Base-by-base conservation (phyloP, 2,329 filamentous ascomycete species). In the Coniochaeta pulveracea region DNA sequence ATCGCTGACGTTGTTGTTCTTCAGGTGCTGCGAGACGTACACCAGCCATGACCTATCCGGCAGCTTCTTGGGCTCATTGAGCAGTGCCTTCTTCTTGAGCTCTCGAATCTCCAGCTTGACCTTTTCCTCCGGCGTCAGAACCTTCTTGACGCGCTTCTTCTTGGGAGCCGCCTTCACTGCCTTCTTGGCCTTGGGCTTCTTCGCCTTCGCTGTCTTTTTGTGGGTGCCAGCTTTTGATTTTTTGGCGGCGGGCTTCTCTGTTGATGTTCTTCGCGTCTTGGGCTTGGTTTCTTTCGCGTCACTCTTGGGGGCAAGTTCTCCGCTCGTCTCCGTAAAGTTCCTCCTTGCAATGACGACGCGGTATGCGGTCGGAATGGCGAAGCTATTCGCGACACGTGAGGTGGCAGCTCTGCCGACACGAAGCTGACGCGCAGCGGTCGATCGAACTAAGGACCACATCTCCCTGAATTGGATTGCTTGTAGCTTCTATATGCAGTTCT, bases 81-180 rank as follows among this genome's bases (percentile, higher is more conserved):
- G 47, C 34, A 72, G 46, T 6, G 63, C 58, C 40, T 40, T 45
- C 46, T 54, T 49, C 53, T 55, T 64, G 40, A 66, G 47, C 37
- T 55, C 44, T 28, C 37, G 44, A 31, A 57, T 40, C 40, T 54
- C 44, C 9, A 48, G 26, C 41, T 51, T 52, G 32, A 38, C 34
- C 50, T 58, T 50, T 41, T 60, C 42, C 49, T 65, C 61, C 2
- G 55, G 54, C 18, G 52, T 56, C 37, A 55, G 34, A 16, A 24
- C 38, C 55, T 55, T 60, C 42, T 46, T 39, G 12, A 25, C 30
- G 28, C 26, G 43, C 34, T 36, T 34, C 39, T 44, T 48, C 28
- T 35, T 39, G 26, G 40, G 26, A 8, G 31, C 25, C 35, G 43
- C 44, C 36, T 40, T 42, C 10, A 24, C 34, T 18, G 40, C 39